Evolutionary conservation across 1,139 yeast genomes (phyloP).

Genomic region (Suhomyces terraborum): DNA sequence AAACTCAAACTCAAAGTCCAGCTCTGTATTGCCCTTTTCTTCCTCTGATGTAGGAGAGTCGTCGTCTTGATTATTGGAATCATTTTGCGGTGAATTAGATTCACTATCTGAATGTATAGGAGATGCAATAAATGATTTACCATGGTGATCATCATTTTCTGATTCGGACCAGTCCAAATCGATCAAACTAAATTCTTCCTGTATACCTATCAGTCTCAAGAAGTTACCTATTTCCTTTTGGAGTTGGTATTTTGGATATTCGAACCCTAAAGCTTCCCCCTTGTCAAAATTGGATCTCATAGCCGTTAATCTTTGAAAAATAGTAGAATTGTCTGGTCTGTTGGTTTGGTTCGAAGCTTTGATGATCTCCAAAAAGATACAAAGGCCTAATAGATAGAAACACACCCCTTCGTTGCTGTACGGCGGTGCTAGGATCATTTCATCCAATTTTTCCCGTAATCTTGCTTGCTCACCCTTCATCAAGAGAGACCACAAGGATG

Average conservation of each 20-base stretch:
- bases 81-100: conserved; percentile 1
- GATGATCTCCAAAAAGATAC: conserved; percentile 26
- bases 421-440: conserved; percentile 47
- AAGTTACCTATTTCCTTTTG: conserved; percentile 17
- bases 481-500: conserved; percentile 40
- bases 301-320: not conserved
- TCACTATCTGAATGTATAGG: not conserved
- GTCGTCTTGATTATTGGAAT: not conserved
- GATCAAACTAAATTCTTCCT: conserved; percentile 5
- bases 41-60: not conserved
- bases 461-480: conserved; percentile 27
- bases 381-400: conserved; percentile 35
- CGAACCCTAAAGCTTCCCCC: conserved; percentile 34
- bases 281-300: conserved; percentile 13
- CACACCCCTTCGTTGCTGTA: conserved; percentile 46
- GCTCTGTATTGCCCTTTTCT: conserved; percentile 12
- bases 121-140: not conserved
- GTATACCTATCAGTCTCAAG: conserved; percentile 2
- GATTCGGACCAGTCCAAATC: conserved; percentile 3
- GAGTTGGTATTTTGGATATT: conserved; percentile 28
- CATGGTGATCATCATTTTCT: not conserved
- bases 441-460: conserved; percentile 37
- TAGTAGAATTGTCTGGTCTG: not conserved
- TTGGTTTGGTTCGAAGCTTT: conserved; percentile 8
- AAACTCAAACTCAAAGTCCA: conserved; percentile 38